These are phyloP conservation scores for Clonostachys byssicola DNA, from an alignment of 2,329 filamentous ascomycete species.

Conservation along the genomic window DNA sequence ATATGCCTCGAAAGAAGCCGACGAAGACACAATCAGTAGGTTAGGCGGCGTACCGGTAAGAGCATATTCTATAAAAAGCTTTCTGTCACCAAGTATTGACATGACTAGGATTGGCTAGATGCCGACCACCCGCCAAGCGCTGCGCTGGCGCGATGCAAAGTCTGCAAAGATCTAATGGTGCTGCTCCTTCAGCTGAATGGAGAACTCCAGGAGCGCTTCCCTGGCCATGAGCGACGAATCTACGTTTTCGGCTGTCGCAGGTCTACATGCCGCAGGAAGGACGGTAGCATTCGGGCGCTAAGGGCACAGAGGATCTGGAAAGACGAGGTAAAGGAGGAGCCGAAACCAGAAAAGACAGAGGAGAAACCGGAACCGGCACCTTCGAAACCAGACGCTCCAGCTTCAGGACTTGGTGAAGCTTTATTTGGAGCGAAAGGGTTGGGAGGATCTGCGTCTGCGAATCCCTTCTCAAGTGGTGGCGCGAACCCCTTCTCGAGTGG, in stretches of 20 bases:
- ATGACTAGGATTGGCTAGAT: constrained; percentile 77
- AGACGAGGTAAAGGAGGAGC: constrained; percentile 29
- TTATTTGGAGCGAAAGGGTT: constrained; percentile 63
- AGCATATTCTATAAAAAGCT: constrained; percentile 5
- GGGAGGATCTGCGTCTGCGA: constrained; percentile 33
- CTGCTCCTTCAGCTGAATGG: constrained; percentile 88
- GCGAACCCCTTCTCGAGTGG: constrained; percentile 3
- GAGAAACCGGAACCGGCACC: constrained; percentile 18
- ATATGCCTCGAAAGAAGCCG: constrained; percentile 76
- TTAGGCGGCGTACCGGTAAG: constrained; percentile 83
- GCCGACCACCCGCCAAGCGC: constrained; percentile 67
- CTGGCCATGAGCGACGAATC: constrained; percentile 79
- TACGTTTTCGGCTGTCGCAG: constrained; percentile 82
- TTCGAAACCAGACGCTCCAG: constrained; percentile 20
- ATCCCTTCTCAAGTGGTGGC: constrained; percentile 54
- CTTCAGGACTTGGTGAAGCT: constrained; percentile 56
- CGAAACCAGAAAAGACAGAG: constrained; percentile 20
- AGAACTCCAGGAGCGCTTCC: constrained; percentile 82
- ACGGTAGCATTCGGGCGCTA: constrained; percentile 75
- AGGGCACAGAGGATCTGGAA: constrained; percentile 60
- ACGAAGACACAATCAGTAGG: constrained; percentile 77
- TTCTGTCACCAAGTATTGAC: no score
- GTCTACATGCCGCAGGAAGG: constrained; percentile 75
- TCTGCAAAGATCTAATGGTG: constrained; percentile 79
- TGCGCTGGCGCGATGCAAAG: constrained; percentile 76